A percentile compares a stretch with the other conserved stretches of the same genome.
phyloP scores from a whole-genome alignment of 768 basidiomycete genomes.

The Mycena floridula region DNA sequence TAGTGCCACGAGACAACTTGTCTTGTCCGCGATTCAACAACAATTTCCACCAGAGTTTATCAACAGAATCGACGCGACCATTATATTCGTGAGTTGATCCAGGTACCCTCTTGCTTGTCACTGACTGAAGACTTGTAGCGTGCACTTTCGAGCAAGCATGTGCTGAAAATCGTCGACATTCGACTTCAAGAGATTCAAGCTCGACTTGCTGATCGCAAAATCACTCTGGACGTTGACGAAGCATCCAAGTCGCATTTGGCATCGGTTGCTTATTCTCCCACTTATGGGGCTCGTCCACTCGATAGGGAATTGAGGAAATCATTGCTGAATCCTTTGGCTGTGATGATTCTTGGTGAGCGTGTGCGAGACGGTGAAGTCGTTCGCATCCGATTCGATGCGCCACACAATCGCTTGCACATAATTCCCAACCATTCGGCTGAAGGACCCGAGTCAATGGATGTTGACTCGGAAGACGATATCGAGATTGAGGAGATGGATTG shows the following conservation, averaged over 20 bases:
- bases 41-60: constrained; percentile 94
- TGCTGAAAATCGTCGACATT: constrained; percentile 84
- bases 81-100: constrained; percentile 52
- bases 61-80: constrained; percentile 83
- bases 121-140: constrained; percentile 46
- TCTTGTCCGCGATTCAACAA: constrained; percentile 71
- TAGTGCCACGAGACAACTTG: constrained; percentile 51
- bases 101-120: neutral
- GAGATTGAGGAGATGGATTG: constrained; percentile 67
- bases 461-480: constrained; percentile 57
- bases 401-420: constrained; percentile 71
- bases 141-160: constrained; percentile 66
- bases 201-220: constrained; percentile 74
- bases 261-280: constrained; percentile 71
- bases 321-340: constrained; percentile 84
- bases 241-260: constrained; percentile 71
- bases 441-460: constrained; percentile 41
- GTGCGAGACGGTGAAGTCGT: constrained; percentile 80
- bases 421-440: constrained; percentile 76
- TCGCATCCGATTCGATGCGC: constrained; percentile 71
- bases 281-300: constrained; percentile 89
- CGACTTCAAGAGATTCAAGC: constrained; percentile 82
- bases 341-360: constrained; percentile 77
- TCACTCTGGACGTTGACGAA: constrained; percentile 71
- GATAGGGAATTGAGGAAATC: constrained; percentile 90